Evolutionary conservation across 1,139 yeast species (phyloP).

Genomic region (Taphrina pruni): DNA sequence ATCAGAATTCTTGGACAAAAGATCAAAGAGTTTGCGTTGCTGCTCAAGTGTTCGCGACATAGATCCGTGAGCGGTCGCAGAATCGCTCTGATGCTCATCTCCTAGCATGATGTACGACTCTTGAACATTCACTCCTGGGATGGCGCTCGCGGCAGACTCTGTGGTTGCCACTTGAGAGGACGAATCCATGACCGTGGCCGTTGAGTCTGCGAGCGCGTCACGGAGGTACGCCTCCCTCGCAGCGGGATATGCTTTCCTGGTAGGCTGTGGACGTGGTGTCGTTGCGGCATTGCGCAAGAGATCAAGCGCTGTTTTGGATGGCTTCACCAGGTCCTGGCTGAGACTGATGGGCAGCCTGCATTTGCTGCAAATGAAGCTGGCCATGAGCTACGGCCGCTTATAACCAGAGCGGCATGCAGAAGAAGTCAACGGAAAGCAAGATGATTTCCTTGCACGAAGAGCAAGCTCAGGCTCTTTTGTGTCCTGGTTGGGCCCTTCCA

Average conservation of each 20-base stretch:
- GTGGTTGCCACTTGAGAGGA: background rate
- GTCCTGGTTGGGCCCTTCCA: background rate
- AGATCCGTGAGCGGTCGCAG: constrained; percentile 44
- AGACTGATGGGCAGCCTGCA: constrained; percentile 25
- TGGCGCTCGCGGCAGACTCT: background rate
- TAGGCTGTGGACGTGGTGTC: constrained; percentile 20
- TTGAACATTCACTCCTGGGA: constrained; percentile 25
- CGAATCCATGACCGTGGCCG: constrained; percentile 11
- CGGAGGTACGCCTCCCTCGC: constrained; percentile 19
- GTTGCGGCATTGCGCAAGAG: constrained; percentile 29
- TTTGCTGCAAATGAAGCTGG: constrained; percentile 38
- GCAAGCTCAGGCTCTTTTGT: background rate
- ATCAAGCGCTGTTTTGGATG: constrained; percentile 16
- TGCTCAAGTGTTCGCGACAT: constrained; percentile 57
- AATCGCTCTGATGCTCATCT: constrained; percentile 48
- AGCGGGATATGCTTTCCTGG: constrained; percentile 24
- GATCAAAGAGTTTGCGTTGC: constrained; percentile 67
- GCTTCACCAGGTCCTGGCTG: constrained; percentile 10
- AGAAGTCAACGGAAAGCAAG: too few species aligned
- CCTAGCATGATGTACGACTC: constrained; percentile 55
- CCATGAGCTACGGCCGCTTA: background rate
- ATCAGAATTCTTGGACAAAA: constrained; percentile 71
- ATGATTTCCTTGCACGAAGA: too few species aligned
- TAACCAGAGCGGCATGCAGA: too few species aligned
- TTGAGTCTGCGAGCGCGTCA: constrained; percentile 27